A percentile compares a stretch with the other conserved stretches of the same genome.
These are phyloP conservation scores for Leucogyrophana mollusca DNA, from an alignment of 768 basidiomycete species.

Conservation along the genomic window DNA sequence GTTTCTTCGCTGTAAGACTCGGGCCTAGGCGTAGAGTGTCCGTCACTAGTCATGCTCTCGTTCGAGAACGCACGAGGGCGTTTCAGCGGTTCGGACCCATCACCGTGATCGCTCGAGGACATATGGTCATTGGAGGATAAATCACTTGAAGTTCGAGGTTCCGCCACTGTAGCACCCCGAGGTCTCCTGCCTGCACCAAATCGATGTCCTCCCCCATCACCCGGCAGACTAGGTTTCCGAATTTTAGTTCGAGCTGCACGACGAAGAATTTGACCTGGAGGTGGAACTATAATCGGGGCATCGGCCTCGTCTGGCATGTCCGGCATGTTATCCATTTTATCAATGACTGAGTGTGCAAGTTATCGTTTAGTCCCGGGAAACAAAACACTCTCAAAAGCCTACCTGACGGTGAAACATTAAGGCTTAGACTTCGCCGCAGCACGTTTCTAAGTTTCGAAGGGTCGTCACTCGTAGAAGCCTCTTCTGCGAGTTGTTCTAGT, in stretches of 20 bases:
- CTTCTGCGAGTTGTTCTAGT: constrained; percentile 90
- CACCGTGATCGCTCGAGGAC: constrained; percentile 58
- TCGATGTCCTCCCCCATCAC: constrained; percentile 81
- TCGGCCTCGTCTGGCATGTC: constrained; percentile 80
- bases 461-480: constrained; percentile 81
- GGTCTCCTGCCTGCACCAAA: constrained; percentile 50
- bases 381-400: constrained; percentile 32
- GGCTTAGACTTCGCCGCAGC: constrained; percentile 81
- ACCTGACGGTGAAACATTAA: constrained; percentile 86
- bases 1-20: constrained; percentile 82
- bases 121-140: constrained; percentile 48
- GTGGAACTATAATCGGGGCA: constrained; percentile 82
- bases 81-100: constrained; percentile 40
- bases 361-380: constrained; percentile 16
- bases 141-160: constrained; percentile 66
- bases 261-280: constrained; percentile 85
- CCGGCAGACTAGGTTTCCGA: constrained; percentile 75
- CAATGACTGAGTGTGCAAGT: constrained; percentile 50
- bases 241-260: constrained; percentile 95
- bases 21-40: constrained; percentile 46
- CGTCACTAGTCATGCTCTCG: constrained; percentile 39
- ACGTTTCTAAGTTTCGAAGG: constrained; percentile 76
- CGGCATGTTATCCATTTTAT: constrained; percentile 64
- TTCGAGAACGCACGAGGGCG: constrained; percentile 36
- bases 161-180: constrained; percentile 28